Evolutionary conservation across 164 flowering plant genomes (phyloP).

Genomic region (Nelumbo lutea): DNA sequence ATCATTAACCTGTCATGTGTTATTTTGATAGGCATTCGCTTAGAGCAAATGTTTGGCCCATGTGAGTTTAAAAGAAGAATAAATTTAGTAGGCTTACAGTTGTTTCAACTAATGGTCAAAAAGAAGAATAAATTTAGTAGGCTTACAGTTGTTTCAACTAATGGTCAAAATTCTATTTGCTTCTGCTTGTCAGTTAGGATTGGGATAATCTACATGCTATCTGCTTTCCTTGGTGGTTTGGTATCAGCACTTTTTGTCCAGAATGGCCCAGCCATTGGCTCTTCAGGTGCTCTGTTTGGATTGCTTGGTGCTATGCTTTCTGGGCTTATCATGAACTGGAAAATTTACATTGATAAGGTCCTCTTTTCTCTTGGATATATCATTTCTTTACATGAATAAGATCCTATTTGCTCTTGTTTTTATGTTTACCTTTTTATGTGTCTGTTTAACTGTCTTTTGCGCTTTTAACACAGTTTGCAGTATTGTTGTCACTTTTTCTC

Average conservation of each 20-base stretch:
- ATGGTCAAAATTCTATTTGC: not conserved
- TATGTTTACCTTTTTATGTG: not conserved
- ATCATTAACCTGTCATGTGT: constrained; percentile 51
- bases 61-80: constrained; percentile 23
- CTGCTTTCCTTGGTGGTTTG: constrained; percentile 62
- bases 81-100: not conserved
- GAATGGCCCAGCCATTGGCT: constrained; percentile 50
- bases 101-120: not conserved
- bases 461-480: constrained; percentile 44
- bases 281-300: constrained; percentile 78
- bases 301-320: constrained; percentile 74
- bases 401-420: constrained; percentile 19
- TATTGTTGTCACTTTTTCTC: constrained; percentile 30
- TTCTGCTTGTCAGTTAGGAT: constrained; percentile 51
- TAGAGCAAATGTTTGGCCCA: constrained; percentile 79
- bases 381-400: constrained; percentile 43
- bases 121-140: not conserved
- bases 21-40: constrained; percentile 53
- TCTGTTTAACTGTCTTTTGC: not conserved
- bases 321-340: constrained; percentile 60
- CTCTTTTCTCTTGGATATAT: not conserved
- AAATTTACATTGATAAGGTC: constrained; percentile 59
- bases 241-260: constrained; percentile 54
- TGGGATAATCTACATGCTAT: constrained; percentile 55
- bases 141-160: not conserved